Conservation (phyloP, 2,329 filamentous ascomycete species). For the Chaetomium globosum region DNA sequence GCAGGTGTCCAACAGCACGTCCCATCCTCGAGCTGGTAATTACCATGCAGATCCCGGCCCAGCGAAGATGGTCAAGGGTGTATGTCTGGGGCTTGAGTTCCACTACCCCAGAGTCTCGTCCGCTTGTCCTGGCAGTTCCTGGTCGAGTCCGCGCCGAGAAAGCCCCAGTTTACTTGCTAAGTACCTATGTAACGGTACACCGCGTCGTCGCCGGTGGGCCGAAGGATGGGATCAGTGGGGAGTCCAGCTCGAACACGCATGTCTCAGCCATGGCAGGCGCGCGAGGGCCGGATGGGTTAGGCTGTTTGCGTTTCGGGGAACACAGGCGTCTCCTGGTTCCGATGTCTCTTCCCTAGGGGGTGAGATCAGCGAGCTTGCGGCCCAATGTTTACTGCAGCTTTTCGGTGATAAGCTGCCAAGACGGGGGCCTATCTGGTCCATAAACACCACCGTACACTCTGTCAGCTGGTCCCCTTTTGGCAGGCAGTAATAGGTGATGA, state of each 20-base stretch:
- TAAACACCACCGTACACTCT: background rate
- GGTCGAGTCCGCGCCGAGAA: background rate
- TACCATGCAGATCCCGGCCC: constrained; percentile 30
- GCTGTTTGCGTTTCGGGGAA: constrained; percentile 3
- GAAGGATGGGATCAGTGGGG: background rate
- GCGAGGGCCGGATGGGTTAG: background rate
- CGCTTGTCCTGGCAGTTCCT: background rate
- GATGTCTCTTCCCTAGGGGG: background rate
- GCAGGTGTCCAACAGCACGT: constrained; percentile 10
- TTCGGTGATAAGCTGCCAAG: constrained; percentile 21
- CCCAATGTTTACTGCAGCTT: constrained; percentile 1
- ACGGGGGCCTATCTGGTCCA: background rate
- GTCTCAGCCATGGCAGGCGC: constrained; percentile 13
- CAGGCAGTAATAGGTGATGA: background rate
- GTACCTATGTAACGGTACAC: background rate
- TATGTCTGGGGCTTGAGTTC: constrained; percentile 3
- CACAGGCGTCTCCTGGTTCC: constrained; percentile 9
- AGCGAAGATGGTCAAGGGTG: background rate
- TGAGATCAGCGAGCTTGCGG: background rate
- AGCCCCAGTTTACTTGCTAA: background rate
- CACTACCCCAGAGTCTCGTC: constrained; percentile 12
- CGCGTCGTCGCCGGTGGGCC: background rate
- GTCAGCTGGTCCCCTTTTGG: background rate
- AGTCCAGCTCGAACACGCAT: constrained; percentile 8
- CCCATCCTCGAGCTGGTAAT: constrained; percentile 30